These are phyloP conservation scores for Ophiostoma perfectum DNA, from an alignment of 2,329 filamentous ascomycete species.

Conservation along the genomic window DNA sequence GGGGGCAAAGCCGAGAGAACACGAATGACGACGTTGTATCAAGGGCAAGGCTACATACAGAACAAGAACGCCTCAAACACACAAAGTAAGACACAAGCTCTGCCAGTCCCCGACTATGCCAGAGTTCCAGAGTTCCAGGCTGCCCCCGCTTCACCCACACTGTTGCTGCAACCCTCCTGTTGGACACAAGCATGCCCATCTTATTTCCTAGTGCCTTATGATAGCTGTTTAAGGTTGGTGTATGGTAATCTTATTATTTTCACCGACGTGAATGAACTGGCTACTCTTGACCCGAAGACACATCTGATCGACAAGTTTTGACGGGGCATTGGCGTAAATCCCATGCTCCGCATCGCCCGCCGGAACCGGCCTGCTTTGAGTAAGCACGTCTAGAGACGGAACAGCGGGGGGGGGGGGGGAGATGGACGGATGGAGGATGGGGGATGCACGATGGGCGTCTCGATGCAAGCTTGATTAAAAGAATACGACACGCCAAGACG, in stretches of 20 bases:
- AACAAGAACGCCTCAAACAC: neutral
- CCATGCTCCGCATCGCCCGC: neutral
- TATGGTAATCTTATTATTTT: neutral
- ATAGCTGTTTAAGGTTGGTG: too few relatives aligned
- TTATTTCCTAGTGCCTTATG: neutral
- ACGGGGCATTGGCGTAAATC: neutral
- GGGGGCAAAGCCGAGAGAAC: neutral
- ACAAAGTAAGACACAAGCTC: too few relatives aligned
- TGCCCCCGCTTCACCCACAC: neutral
- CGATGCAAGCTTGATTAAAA: neutral
- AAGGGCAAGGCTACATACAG: neutral
- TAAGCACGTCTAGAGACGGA: neutral
- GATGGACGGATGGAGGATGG: neutral
- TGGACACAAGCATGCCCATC: neutral
- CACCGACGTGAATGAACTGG: neutral
- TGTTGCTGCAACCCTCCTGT: neutral
- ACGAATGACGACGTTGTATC: neutral
- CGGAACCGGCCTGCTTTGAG: neutral
- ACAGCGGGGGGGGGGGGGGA: too few relatives aligned
- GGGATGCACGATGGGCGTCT: neutral
- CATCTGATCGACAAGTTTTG: neutral
- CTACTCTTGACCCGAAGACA: neutral
- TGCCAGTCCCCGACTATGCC: too few relatives aligned
- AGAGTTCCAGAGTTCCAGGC: too few relatives aligned
- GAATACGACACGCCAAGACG: conserved; percentile 3